A percentile compares a stretch with the other conserved stretches of the same genome.
These are phyloP conservation scores for Suhomyces wounanorum DNA, from an alignment of 1,139 yeast genomes.

Conservation along the genomic window DNA sequence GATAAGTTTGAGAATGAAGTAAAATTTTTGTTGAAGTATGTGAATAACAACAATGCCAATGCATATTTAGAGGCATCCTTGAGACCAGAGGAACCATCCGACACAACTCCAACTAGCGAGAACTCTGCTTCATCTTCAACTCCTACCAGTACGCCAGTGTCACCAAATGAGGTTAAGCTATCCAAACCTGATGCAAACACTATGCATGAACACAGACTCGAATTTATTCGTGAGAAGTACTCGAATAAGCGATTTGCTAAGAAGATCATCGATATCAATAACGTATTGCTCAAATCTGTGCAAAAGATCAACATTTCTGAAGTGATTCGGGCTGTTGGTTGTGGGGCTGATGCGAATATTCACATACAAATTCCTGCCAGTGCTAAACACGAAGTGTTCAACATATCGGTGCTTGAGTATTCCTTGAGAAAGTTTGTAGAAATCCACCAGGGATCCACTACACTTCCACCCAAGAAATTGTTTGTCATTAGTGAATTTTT, in stretches of 20 bases:
- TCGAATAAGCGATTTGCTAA: slow-evolving; percentile 38
- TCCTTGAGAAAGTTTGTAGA: slow-evolving; percentile 54
- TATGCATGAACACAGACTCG: slow-evolving; percentile 36
- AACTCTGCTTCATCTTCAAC: background rate
- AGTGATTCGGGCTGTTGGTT: slow-evolving; percentile 48
- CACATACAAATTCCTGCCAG: slow-evolving; percentile 32
- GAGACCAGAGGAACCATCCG: slow-evolving; percentile 8
- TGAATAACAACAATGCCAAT: slow-evolving; percentile 45
- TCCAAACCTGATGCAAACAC: slow-evolving; percentile 34
- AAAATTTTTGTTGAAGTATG: slow-evolving; percentile 39
- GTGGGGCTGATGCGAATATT: slow-evolving; percentile 52
- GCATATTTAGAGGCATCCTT: slow-evolving; percentile 36
- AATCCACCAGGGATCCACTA: slow-evolving; percentile 19
- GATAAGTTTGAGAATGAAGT: slow-evolving; percentile 51
- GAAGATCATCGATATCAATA: slow-evolving; percentile 27
- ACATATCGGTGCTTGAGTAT: slow-evolving; percentile 57
- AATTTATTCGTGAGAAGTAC: slow-evolving; percentile 56
- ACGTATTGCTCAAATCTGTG: slow-evolving; percentile 45
- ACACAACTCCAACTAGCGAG: background rate
- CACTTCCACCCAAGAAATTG: slow-evolving; percentile 20
- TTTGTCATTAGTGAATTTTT: slow-evolving; percentile 79
- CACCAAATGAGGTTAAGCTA: background rate
- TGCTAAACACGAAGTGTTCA: slow-evolving; percentile 23
- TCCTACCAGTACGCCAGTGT: slow-evolving; percentile 3
- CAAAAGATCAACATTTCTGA: slow-evolving; percentile 50